Evolutionary conservation across 2,329 filamentous ascomycete genomes (phyloP), one percentile per base, ranked within the genome.

Genomic region (Phyllosticta ampelicida): DNA sequence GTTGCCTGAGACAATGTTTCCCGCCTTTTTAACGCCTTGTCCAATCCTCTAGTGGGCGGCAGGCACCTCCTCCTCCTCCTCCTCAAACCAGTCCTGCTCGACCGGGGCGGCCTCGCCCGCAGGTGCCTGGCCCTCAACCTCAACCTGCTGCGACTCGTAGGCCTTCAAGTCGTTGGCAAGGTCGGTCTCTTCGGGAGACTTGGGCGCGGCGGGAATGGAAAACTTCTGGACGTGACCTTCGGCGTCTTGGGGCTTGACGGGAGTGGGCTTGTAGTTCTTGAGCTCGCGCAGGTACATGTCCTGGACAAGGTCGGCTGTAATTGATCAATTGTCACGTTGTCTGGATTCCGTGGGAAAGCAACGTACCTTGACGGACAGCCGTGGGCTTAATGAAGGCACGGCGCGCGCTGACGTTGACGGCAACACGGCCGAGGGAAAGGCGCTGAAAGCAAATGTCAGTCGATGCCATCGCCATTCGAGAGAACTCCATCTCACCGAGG

Each of bases 261-360:
- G 79, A 59, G 88, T 80, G 63, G 86, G 79, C 84, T 97, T 97
- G 87, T 96, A 97, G 77, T 85, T 84, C 79, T 92, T 94, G 73
- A 99, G 85, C 78, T 97, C 91, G 75, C 86, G 87, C 68, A 99
- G 85, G 82, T 99, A 99, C 72, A 99, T 84, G 74, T 97, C 92
- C 78, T 97, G 94, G 68, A 99, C 89, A 70, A 96, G 85, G 76
- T 99, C 94, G 84, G 89, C 94, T 97, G 72, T 44, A 64, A 56
- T 20, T n/a, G 60, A 29, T 52, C 53, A 54, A 44, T 48, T 59
- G 55, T 21, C 21, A 30, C 6, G 36, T n/a, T 16, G 36, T 60
- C 36, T 59, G 52, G 29, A 30, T 73, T 19, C 26, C 59, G 51
- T 49, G 9, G 56, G 18, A 20, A 10, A 36, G 20, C 29, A 6